Evolutionary conservation across 2,329 filamentous ascomycete species (phyloP).

Genomic region (Aspergillus piperis): DNA sequence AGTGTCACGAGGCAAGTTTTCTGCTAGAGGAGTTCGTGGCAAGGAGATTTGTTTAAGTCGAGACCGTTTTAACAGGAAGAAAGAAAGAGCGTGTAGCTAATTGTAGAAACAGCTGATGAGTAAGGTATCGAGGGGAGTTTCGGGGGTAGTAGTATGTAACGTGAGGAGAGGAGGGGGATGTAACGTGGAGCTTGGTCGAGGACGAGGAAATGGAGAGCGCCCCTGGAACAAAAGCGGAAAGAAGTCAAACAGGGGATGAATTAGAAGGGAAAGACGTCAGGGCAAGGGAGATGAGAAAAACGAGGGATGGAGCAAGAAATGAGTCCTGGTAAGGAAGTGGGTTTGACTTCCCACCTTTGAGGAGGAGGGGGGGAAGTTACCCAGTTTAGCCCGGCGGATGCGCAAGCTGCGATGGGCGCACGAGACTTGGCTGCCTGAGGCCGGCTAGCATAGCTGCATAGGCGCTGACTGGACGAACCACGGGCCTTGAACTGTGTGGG

Average conservation of each 20-base stretch:
- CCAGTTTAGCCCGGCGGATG: neutral
- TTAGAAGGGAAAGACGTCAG: neutral
- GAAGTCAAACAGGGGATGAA: neutral
- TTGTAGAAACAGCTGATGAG: neutral
- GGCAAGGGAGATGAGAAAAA: neutral
- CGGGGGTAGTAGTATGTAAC: constrained; percentile 6
- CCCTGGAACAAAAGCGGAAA: neutral
- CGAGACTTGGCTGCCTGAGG: constrained; percentile 5
- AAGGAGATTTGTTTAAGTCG: no score
- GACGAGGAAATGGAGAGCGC: neutral
- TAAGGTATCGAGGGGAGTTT: neutral
- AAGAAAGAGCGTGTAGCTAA: neutral
- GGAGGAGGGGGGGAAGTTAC: neutral
- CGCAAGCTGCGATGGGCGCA: neutral
- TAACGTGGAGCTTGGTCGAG: constrained; percentile 4
- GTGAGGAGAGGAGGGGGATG: constrained; percentile 4
- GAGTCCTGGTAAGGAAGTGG: constrained; percentile 5
- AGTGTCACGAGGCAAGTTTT: neutral
- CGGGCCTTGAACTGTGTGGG: neutral
- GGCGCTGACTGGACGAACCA: neutral
- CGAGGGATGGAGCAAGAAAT: neutral
- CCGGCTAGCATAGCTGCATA: neutral
- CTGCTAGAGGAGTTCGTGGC: no score
- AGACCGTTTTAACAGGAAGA: no score
- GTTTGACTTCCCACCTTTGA: neutral